Base-by-base conservation (phyloP, 1,284 basidiomycete genomes). In the Trichosporon sp. region DNA sequence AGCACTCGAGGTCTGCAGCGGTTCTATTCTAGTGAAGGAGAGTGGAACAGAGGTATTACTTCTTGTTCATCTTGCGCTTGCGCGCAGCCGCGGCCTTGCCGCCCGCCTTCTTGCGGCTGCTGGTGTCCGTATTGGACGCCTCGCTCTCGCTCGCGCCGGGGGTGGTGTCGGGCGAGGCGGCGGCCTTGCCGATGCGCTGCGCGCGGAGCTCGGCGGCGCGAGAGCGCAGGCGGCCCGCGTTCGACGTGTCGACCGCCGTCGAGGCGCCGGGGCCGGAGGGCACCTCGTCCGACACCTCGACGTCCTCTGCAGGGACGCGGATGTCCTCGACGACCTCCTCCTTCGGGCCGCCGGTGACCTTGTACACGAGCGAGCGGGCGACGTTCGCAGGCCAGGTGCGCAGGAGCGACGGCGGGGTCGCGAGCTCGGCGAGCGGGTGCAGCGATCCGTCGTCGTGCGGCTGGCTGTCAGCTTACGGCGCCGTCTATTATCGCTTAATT, bases 1-100 rank as follows among this genome's bases (percentile, higher is more conserved):
- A 25, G 51, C 53, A 29, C 34, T 51, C 18, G 15, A 23, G 31
- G 27, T 13, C 56, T 60, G 56, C 3, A 58, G 18, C 21, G 44
- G 15, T 12, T 51, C 47, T 51, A 21, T 25, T 51, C 47, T 51
- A 51, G 6, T 2, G 38, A 18, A 42, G 6, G 23, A 51, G 47
- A 9, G 21, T 21, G n/a, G 18, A n/a, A 47, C 1, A 5, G 9
- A 51, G 21, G 11, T 18, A 21, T 65, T 74, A 80, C 73, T 80
- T 79, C 68, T 80, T 81, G 69, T 76, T 66, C 7, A 80, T 75
- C 74, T 83, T 83, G 68, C 81, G 74, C 69, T 79, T 72, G 53
- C 81, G 74, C 56, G 75, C 75, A 3, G 70, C 81, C 3, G 75
- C 77, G 2, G 80, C 76, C 71, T 81, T 81, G 21, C 80, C 81